Base-by-base conservation (phyloP, 331 rosid species). In the Cydonia oblonga region DNA sequence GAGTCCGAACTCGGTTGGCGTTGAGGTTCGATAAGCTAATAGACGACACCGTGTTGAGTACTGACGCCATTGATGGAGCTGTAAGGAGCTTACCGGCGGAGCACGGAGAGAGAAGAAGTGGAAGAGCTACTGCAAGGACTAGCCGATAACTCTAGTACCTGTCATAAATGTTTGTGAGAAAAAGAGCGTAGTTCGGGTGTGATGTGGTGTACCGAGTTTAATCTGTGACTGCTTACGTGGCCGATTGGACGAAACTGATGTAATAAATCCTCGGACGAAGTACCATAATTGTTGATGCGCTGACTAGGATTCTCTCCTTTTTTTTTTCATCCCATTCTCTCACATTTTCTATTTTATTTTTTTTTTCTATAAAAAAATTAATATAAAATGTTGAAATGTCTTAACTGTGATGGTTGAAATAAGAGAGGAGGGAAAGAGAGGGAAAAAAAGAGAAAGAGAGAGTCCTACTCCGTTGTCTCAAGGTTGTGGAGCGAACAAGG, bases 31-130 rank as follows among this genome's bases (percentile, higher is more conserved):
- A 69, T 12, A 79, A 57, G 71, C 77, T 72, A 52, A 66, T 38
- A 23, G 88, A 87, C 18, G 96, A 76, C 77, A 84, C 79, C 2
- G 89, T 81, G 76, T 88, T 84, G 68, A 89, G 79, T 11, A 84
- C 57, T 18, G 91, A 91, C 81, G 95, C 92, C 98, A 93, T 91
- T 79, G 80, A 38, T 3, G 42, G 76, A 80, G 85, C 59, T 57
- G 64, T 11, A 72, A 23, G 75, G 68, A 72, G 51, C 56, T 82
- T 78, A 22, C 10, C 61, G 75, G 66, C 26, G 19, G 16, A 29
- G 52, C 19, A 16, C 51, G 49, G 78, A 75, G 63, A 29, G 64
- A 28, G 7, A 23, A 51, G 74, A 38, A 26, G 67, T n/a, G 23
- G 23, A 19, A 35, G 51, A 70, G 57, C 68, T 26, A 15, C 53